phyloP scores from a whole-genome alignment of 2,329 filamentous ascomycete genomes.

The Scolecobasidium constrictum region DNA sequence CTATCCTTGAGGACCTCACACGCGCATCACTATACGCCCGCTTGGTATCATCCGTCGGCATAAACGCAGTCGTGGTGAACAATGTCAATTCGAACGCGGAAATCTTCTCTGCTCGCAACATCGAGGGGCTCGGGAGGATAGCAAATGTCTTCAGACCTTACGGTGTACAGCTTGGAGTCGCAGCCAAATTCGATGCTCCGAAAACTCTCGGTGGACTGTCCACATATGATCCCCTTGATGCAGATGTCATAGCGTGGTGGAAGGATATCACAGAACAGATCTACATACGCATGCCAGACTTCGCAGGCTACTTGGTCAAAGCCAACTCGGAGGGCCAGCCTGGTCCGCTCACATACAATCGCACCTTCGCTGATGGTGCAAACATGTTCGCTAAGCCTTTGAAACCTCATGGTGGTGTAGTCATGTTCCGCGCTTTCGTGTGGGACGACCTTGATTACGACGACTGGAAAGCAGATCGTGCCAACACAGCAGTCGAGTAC shows the following conservation, averaged over 20 bases:
- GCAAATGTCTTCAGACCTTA: too few species aligned
- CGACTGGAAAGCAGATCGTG: slow-evolving; percentile 56
- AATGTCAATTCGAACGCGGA: too few species aligned
- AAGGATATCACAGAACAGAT: slow-evolving; percentile 45
- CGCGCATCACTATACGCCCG: too few species aligned
- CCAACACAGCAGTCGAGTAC: slow-evolving; percentile 58
- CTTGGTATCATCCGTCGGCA: too few species aligned
- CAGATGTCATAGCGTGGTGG: slow-evolving; percentile 53
- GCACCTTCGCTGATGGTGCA: slow-evolving; percentile 56
- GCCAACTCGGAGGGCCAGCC: slow-evolving; percentile 64
- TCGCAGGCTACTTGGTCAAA: slow-evolving; percentile 60
- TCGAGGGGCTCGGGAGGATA: too few species aligned
- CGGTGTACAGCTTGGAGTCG: too few species aligned
- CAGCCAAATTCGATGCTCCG: slow-evolving; percentile 59
- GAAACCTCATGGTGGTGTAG: slow-evolving; percentile 47
- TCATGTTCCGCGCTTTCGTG: slow-evolving; percentile 65
- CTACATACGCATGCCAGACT: slow-evolving; percentile 52
- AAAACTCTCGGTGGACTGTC: slow-evolving; percentile 42
- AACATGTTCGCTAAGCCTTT: slow-evolving; percentile 55
- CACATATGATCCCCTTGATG: slow-evolving; percentile 56
- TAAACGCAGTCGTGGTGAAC: too few species aligned
- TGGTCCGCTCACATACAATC: slow-evolving; percentile 57
- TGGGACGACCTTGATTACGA: slow-evolving; percentile 49
- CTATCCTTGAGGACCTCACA: too few species aligned
- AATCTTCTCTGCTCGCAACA: too few species aligned